These are phyloP conservation scores for Microthyrium microscopicum DNA, from an alignment of 2,329 filamentous ascomycete genomes.

Conservation along the genomic window DNA sequence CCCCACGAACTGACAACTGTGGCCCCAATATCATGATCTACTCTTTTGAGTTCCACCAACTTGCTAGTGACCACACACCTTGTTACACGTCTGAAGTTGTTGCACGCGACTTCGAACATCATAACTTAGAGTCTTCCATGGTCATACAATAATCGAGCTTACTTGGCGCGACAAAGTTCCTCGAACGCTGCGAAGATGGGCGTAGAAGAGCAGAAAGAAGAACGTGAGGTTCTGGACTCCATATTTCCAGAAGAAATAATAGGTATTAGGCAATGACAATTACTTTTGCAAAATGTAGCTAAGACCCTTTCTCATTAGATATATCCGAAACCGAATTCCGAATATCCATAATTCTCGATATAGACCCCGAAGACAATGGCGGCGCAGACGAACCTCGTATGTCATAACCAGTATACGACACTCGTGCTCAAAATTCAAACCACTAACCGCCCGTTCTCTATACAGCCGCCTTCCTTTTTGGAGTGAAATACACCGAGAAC, in stretches of 20 bases:
- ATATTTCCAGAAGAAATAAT: conserved; percentile 97
- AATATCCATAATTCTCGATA: conserved; percentile 71
- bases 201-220: conserved; percentile 77
- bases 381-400: conserved; percentile 44
- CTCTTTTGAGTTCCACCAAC: no score
- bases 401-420: conserved; percentile 8
- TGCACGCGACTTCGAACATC: no score
- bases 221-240: conserved; percentile 92
- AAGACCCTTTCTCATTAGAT: conserved; percentile 37
- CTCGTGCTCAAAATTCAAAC: conserved; percentile 3
- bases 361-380: conserved; percentile 44
- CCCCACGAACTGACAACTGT: no score
- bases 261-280: no score
- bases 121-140: no score
- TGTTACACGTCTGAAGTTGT: no score
- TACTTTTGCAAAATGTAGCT: conserved; percentile 9
- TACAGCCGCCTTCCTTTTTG: conserved; percentile 54
- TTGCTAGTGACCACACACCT: no score
- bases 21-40: no score
- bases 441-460: background rate
- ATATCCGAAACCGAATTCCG: conserved; percentile 81
- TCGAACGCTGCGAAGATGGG: conserved; percentile 26
- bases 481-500: conserved; percentile 72
- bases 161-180: no score
- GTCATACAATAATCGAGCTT: no score